Conservation (phyloP, 2,329 filamentous ascomycete genomes). For the Gaeumannomyces sp. region DNA sequence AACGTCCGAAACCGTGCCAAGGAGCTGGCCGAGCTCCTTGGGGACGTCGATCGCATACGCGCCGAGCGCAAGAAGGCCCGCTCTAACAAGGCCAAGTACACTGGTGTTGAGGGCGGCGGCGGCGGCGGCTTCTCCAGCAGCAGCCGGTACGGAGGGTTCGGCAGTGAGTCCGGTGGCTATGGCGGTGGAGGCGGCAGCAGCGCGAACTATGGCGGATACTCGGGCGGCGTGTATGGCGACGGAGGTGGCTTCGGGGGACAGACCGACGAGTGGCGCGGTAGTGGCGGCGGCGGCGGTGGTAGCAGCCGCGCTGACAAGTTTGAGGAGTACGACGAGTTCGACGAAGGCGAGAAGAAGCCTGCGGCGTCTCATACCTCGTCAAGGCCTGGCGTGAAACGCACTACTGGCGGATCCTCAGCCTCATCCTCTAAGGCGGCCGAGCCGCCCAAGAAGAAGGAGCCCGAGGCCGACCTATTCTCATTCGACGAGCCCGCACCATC, state of each 20-base stretch:
- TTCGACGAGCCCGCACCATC: conserved; percentile 68
- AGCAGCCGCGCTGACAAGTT: conserved; percentile 67
- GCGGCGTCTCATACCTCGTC: conserved; percentile 42
- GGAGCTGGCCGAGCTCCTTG: conserved; percentile 86
- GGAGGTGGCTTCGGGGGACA: conserved; percentile 88
- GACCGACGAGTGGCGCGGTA: conserved; percentile 62
- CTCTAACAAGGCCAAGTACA: conserved; percentile 87
- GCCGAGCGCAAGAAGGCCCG: conserved; percentile 83
- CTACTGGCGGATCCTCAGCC: conserved; percentile 31
- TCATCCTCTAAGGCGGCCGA: conserved; percentile 57
- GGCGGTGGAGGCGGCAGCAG: conserved; percentile 32
- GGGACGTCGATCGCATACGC: conserved; percentile 84
- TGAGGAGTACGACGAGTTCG: conserved; percentile 95
- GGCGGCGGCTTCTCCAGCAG: conserved; percentile 46
- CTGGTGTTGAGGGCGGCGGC: conserved; percentile 82
- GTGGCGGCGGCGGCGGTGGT: conserved; percentile 43
- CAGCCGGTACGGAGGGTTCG: conserved; percentile 79
- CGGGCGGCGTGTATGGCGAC: conserved; percentile 82
- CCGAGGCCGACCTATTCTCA: conserved; percentile 87
- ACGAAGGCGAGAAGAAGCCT: conserved; percentile 57
- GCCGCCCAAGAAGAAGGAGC: conserved; percentile 72
- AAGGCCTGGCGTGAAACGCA: conserved; percentile 41
- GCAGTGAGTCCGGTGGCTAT: conserved; percentile 73
- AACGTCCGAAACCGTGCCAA: conserved; percentile 97
- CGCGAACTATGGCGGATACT: conserved; percentile 51